Percentiles rank a stretch among this genome's conserved stretches.
phyloP scores from a whole-genome alignment of 768 basidiomycete species.

The Tricholoma bakamatsutake region DNA sequence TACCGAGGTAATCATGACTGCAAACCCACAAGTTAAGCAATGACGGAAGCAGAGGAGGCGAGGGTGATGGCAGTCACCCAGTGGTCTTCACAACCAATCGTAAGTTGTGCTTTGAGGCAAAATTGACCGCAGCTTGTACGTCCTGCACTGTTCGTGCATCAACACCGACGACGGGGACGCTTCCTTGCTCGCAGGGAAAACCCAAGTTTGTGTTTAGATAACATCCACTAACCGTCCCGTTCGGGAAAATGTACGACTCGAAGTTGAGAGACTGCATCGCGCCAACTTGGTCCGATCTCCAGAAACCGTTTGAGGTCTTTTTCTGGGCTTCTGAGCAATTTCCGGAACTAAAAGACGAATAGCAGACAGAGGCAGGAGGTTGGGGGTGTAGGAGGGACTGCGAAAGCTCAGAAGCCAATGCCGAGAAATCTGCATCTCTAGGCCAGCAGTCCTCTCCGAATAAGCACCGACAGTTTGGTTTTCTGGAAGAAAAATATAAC shows the following conservation, averaged over 20 bases:
- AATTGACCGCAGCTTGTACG: constrained; percentile 32
- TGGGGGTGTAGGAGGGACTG: constrained; percentile 35
- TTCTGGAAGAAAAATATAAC: no score
- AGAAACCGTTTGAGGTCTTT: constrained; percentile 25
- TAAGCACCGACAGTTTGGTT: background rate
- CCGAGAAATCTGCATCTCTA: background rate
- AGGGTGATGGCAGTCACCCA: constrained; percentile 11
- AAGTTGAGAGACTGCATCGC: constrained; percentile 27
- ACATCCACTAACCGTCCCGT: constrained; percentile 46
- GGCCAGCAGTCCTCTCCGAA: background rate
- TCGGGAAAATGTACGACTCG: constrained; percentile 25
- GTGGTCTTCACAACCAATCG: constrained; percentile 31
- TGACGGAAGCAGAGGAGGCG: background rate
- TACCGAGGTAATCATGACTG: constrained; percentile 38
- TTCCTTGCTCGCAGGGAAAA: constrained; percentile 35
- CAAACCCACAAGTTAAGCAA: constrained; percentile 9
- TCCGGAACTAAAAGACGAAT: constrained; percentile 25
- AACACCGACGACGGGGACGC: constrained; percentile 33
- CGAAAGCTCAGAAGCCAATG: constrained; percentile 20
- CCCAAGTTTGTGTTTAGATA: constrained; percentile 37
- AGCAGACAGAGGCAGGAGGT: constrained; percentile 35
- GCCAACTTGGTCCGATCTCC: constrained; percentile 36
- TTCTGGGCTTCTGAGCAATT: constrained; percentile 29
- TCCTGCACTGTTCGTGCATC: constrained; percentile 32
- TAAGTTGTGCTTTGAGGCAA: constrained; percentile 29